Base-by-base conservation (phyloP, 2,329 filamentous ascomycete genomes). In the Verticillium klebahnii region DNA sequence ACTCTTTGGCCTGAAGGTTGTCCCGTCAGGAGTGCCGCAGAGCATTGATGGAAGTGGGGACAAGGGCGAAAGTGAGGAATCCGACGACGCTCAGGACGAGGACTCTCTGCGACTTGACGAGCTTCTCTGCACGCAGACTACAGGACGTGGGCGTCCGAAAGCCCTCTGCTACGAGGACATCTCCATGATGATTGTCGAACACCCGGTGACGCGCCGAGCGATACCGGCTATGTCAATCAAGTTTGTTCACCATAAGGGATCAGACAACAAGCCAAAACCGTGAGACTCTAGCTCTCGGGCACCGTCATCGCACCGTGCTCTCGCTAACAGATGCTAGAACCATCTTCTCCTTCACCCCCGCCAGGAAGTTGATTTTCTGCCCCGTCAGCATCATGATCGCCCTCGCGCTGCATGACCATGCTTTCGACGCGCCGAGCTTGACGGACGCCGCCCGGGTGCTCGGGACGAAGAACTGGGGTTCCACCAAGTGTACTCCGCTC, bases 131-230 rank as follows among this genome's bases (percentile, higher is more conserved):
- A 31, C 70, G 59, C 65, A 73, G 65, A 67, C 55, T 25, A 56
- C 52, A 6, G 40, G 63, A 50, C 63, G 66, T 19, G 63, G 67
- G 52, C 67, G 67, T 15, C 68, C 64, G 0, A 73, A 73, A 60
- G 67, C 67, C 19, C 67, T 73, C 32, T 73, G 54, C 58, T 74
- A 73, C 55, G 58, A 73, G 63, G 70, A 74, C 25, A 71, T 74
- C 25, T 50, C 60, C 7, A 61, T 74, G n/a, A 72, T 72, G 34
- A 65, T 74, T 29, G 54, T 72, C 2, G 61, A 60, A n/a, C 59
- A 74, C 61, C 68, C 63, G 1, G 59, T 63, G 2, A 72, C 67
- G 3, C 61, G 66, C 50, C 23, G 55, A 32, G 64, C 59, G 19
- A 60, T 71, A 1, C 60, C 65, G 15, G 65, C 66, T 1, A 74